phyloP scores from a whole-genome alignment of 1,139 yeast genomes.

The Suhomyces guaymorum region DNA sequence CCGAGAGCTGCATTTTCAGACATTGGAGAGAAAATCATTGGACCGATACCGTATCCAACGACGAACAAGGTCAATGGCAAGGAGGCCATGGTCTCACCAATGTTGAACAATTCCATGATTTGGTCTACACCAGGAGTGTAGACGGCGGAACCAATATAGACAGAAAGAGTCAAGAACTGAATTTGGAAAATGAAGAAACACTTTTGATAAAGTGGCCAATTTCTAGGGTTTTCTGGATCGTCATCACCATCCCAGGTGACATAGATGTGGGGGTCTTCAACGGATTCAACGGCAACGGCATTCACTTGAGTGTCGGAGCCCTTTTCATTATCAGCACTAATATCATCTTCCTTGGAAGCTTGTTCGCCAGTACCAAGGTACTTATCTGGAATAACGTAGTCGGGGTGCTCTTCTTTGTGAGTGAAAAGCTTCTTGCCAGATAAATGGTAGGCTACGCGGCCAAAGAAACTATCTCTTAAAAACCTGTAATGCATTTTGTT shows the following conservation, averaged over 20 bases:
- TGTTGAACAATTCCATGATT: conserved; percentile 29
- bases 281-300: background rate
- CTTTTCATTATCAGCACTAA: no score
- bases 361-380: conserved; percentile 21
- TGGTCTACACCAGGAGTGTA: conserved; percentile 54
- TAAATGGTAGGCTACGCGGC: conserved; percentile 33
- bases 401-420: conserved; percentile 35
- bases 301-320: no score
- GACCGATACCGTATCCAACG: conserved; percentile 43
- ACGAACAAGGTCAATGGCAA: conserved; percentile 40
- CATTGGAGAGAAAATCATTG: conserved; percentile 40
- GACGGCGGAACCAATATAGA: conserved; percentile 63
- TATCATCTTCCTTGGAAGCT: conserved; percentile 4
- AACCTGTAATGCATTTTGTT: conserved; percentile 19
- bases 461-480: conserved; percentile 36
- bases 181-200: conserved; percentile 39
- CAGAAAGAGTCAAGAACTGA: conserved; percentile 49
- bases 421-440: conserved; percentile 31
- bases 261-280: conserved; percentile 14
- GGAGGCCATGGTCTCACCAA: conserved; percentile 29
- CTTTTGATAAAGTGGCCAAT: conserved; percentile 51
- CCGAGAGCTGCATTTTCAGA: conserved; percentile 51
- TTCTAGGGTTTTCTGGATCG: conserved; percentile 60
- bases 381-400: conserved; percentile 35
- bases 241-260: conserved; percentile 50